Base-by-base conservation (phyloP, 2,329 filamentous ascomycete genomes). In the Aspergillus fructus region DNA sequence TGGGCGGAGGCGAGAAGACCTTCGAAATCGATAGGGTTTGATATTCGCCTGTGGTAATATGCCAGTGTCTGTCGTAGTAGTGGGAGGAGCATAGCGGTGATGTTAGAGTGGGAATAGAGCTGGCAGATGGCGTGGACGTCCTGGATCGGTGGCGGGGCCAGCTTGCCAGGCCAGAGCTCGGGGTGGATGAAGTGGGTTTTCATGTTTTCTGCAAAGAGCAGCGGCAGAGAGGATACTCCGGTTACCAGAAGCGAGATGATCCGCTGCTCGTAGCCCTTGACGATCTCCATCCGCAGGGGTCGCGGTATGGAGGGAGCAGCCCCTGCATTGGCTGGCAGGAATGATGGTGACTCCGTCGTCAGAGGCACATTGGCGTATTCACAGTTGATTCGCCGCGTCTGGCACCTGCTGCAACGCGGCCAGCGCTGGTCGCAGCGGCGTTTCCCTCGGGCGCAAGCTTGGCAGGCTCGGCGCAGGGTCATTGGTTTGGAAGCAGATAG, bases 101-200 rank as follows among this genome's bases (percentile, higher is more conserved):
- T 50, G 19, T 27, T 7, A 15, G 47, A 17, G 24, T 17, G 21
- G 4, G 45, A 2, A 13, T 65, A 58, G 1, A 67, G 43, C 33
- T 55, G 61, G 53, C 68, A 69, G 17, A 70, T 52, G 3, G 51
- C 33, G 27, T 62, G 58, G 5, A 66, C 55, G 9, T 70, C 61
- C 5, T 46, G 59, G 9, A 69, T 61, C 2, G 61, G 46, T 4
- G 24, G 21, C 7, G 59, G 59, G 7, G 60, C 52, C 6, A 48
- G 37, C 9, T 41, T 40, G 6, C 33, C 48, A 8, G 59, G 40
- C 39, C 64, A 66, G 9, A 67, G 21, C 17, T 63, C 62, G 2
- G 67, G 66, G 37, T 69, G 68, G 9, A 71, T 62, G 33, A 71
- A 70, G 9, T 61, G 33, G 0, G 66, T 67, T 42, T 68, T 66